These are phyloP conservation scores for Tylopilus plumbeoviolaceoides DNA, from an alignment of 768 basidiomycete species.

Conservation along the genomic window DNA sequence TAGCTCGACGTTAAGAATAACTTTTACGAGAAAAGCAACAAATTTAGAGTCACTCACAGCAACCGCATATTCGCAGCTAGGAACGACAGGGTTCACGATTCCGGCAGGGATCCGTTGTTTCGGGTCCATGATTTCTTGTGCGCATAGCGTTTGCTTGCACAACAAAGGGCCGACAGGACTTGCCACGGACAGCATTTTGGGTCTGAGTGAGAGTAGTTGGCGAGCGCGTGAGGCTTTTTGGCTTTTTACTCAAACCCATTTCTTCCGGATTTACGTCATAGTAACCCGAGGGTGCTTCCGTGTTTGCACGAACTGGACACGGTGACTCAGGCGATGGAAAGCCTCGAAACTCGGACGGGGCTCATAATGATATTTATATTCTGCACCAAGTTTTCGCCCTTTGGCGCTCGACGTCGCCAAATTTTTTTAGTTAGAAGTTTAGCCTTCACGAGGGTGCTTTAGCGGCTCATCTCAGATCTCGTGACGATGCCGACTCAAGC, in stretches of 20 bases:
- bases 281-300: background rate
- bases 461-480: slow-evolving; percentile 21
- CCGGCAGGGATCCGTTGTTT: slow-evolving; percentile 1
- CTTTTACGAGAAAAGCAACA: background rate
- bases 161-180: background rate
- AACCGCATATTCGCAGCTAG: slow-evolving; percentile 54
- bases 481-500: background rate
- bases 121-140: background rate
- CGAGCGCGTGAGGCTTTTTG: background rate
- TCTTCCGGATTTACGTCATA: slow-evolving; percentile 6
- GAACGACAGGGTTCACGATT: slow-evolving; percentile 53
- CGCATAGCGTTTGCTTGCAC: background rate
- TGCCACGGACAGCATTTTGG: slow-evolving; percentile 18
- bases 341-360: background rate
- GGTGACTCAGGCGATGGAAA: background rate
- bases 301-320: background rate
- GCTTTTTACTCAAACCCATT: background rate
- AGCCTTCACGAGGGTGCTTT: slow-evolving; percentile 8
- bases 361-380: background rate
- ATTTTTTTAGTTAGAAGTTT: slow-evolving; percentile 16
- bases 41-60: slow-evolving; percentile 36
- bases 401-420: background rate
- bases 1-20: slow-evolving; percentile 24
- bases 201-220: background rate
- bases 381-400: background rate